Evolutionary conservation across 495 filamentous ascomycete genomes (phyloP).

Genomic region (Tricharina praecox): DNA sequence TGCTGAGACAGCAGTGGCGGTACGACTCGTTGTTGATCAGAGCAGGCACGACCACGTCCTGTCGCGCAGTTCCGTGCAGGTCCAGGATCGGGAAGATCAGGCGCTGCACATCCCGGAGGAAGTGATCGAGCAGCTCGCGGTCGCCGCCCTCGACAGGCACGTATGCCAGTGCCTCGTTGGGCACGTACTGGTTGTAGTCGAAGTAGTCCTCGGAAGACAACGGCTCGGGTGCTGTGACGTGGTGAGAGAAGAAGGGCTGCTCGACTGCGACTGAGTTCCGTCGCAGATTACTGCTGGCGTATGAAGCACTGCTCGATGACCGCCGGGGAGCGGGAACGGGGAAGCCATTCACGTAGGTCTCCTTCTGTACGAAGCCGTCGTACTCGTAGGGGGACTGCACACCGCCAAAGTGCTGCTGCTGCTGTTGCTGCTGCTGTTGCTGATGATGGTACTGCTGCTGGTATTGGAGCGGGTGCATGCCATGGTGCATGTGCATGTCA

Average conservation of each 20-base stretch:
- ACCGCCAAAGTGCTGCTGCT: slow-evolving; percentile 2
- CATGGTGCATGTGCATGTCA: slow-evolving; percentile 30
- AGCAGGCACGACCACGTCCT: slow-evolving; percentile 66
- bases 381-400: slow-evolving; percentile 56
- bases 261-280: slow-evolving; percentile 13
- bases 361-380: slow-evolving; percentile 73
- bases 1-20: slow-evolving; percentile 88
- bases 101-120: slow-evolving; percentile 70
- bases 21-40: slow-evolving; percentile 84
- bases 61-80: slow-evolving; percentile 58
- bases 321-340: slow-evolving; percentile 26
- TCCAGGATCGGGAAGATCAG: slow-evolving; percentile 85
- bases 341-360: slow-evolving; percentile 77
- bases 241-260: neutral
- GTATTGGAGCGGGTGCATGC: slow-evolving; percentile 34
- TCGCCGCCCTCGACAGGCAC: slow-evolving; percentile 85
- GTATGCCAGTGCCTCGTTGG: slow-evolving; percentile 34
- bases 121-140: slow-evolving; percentile 74
- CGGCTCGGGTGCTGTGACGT: neutral
- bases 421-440: slow-evolving; percentile 32
- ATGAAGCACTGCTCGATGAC: slow-evolving; percentile 22
- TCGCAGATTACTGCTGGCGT: slow-evolving; percentile 20
- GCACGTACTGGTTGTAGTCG: slow-evolving; percentile 49
- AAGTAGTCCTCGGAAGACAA: slow-evolving; percentile 33
- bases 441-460: too few relatives aligned